phyloP scores from a whole-genome alignment of 441 rosid genomes.

The Sinapis alba region DNA sequence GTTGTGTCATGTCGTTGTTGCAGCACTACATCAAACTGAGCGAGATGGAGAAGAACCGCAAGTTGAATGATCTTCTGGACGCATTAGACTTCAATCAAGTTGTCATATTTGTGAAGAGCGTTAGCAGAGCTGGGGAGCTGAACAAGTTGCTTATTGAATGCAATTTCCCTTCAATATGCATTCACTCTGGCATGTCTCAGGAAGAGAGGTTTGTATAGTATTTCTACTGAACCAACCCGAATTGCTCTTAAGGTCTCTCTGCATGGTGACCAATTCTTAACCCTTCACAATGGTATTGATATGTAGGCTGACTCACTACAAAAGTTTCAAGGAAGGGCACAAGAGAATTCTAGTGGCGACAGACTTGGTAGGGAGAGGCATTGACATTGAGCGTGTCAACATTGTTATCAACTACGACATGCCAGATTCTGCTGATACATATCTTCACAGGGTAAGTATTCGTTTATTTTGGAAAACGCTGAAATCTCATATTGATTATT shows the following conservation, averaged over 20 bases:
- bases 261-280: background rate
- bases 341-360: conserved; percentile 98
- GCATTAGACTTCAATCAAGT: conserved; percentile 98
- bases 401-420: conserved; percentile 96
- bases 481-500: background rate
- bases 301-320: conserved; percentile 87
- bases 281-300: background rate
- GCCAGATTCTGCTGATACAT: conserved; percentile 99
- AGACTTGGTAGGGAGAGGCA: conserved; percentile 95
- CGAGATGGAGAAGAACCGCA: conserved; percentile 95
- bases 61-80: conserved; percentile 95
- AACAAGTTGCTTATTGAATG: conserved; percentile 95
- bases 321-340: conserved; percentile 97
- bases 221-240: background rate
- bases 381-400: conserved; percentile 96
- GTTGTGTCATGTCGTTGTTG: background rate
- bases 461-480: conserved; percentile 16
- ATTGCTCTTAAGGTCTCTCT: background rate
- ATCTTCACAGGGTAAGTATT: conserved; percentile 97
- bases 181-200: conserved; percentile 99
- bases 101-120: conserved; percentile 96
- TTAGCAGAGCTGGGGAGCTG: conserved; percentile 90
- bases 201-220: conserved; percentile 74
- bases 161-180: conserved; percentile 96
- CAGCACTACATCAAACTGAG: conserved; percentile 98